Percentiles rank a stretch among this genome's conserved stretches.
These are phyloP conservation scores for Cytospora piceicola DNA, from an alignment of 2,329 filamentous ascomycete species.

Conservation along the genomic window DNA sequence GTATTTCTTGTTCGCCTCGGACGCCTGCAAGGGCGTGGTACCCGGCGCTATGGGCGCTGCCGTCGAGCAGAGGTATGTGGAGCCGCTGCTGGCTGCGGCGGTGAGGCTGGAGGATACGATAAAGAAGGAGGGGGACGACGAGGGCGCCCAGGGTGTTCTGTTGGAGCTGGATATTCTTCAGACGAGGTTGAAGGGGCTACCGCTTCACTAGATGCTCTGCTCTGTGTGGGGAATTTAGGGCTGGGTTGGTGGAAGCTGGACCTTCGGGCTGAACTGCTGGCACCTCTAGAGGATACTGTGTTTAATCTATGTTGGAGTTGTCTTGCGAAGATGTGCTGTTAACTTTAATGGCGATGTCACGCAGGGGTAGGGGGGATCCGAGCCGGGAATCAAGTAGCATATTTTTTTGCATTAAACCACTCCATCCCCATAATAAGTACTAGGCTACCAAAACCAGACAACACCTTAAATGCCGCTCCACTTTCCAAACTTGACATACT, in stretches of 20 bases:
- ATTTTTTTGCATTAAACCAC: background rate
- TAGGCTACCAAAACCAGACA: background rate
- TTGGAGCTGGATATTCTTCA: conserved; percentile 29
- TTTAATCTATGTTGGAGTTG: background rate
- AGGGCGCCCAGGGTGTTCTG: conserved; percentile 21
- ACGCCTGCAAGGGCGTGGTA: conserved; percentile 51
- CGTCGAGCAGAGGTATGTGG: conserved; percentile 61
- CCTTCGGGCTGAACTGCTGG: background rate
- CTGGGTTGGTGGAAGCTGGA: background rate
- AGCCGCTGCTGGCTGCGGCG: conserved; percentile 54
- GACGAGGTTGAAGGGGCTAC: conserved; percentile 26
- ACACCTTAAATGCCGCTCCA: conserved; percentile 60
- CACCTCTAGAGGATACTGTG: background rate
- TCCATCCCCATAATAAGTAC: background rate
- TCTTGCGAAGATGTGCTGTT: background rate
- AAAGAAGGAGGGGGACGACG: conserved; percentile 18
- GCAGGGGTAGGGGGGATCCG: no score
- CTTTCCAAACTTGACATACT: conserved; percentile 66
- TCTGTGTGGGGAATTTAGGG: background rate
- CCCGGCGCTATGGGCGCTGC: conserved; percentile 61
- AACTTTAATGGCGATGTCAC: background rate
- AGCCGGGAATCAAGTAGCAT: background rate
- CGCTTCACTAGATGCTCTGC: conserved; percentile 20
- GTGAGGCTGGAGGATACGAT: conserved; percentile 39
- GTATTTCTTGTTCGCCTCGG: conserved; percentile 56